A percentile compares a stretch with the other conserved stretches of the same genome.
phyloP scores from a whole-genome alignment of 2,329 filamentous ascomycete species.

The Byssochlamys sp. region DNA sequence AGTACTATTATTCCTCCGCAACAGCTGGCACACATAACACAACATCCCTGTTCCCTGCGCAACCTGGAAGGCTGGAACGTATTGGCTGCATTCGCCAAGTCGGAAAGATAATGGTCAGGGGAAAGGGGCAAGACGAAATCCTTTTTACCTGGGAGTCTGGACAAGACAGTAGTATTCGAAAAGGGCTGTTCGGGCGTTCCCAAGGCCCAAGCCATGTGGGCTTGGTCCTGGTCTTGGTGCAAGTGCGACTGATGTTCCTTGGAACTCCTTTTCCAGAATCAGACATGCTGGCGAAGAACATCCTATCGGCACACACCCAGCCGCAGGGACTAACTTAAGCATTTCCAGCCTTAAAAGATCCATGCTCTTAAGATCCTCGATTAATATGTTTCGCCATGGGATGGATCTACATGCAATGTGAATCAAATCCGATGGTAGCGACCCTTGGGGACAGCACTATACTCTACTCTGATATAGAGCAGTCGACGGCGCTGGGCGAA shows the following conservation, averaged over 20 bases:
- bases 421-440: not conserved
- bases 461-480: not conserved
- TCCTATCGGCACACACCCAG: not conserved
- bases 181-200: not conserved
- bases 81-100: not conserved
- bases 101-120: not conserved
- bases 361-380: not conserved
- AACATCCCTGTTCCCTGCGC: not conserved
- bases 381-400: not conserved
- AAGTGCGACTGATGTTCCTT: not conserved
- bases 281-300: not conserved
- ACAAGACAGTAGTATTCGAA: not conserved
- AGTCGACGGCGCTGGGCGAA: not conserved
- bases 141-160: no score
- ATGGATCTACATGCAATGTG: not conserved
- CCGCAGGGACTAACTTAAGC: not conserved
- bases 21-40: not conserved
- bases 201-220: not conserved
- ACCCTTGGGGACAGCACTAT: not conserved
- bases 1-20: not conserved
- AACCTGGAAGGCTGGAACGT: not conserved
- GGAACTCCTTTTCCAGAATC: not conserved
- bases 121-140: not conserved
- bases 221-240: not conserved
- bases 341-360: not conserved